phyloP scores from a whole-genome alignment of 2,329 filamentous ascomycete genomes.

The Diaporthe sp. region DNA sequence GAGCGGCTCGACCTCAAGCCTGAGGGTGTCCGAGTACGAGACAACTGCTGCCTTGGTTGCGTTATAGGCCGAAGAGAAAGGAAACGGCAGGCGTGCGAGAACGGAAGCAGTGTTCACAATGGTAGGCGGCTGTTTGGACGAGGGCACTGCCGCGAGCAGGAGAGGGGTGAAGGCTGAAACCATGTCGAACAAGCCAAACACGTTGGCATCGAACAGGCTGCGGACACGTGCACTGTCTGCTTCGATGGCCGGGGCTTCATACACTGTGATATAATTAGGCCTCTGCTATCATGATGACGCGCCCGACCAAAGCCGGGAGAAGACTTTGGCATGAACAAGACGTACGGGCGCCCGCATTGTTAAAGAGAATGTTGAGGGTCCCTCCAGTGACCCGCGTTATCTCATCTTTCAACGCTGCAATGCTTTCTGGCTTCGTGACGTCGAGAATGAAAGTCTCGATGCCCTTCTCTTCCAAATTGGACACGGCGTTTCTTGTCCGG shows the following conservation, averaged over 20 bases:
- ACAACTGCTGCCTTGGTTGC: constrained; percentile 34
- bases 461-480: not conserved
- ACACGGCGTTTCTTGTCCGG: constrained; percentile 1
- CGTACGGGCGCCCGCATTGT: not conserved
- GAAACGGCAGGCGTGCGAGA: constrained; percentile 6
- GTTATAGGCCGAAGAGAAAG: constrained; percentile 24
- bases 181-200: constrained; percentile 33
- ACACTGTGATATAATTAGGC: not conserved
- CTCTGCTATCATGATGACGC: not conserved
- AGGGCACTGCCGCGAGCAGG: constrained; percentile 17
- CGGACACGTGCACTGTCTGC: constrained; percentile 28
- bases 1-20: not conserved
- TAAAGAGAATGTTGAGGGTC: not conserved
- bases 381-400: not conserved
- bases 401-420: not conserved
- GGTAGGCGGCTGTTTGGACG: not conserved
- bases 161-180: constrained; percentile 29
- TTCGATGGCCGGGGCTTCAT: constrained; percentile 35
- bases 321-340: not conserved
- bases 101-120: not conserved
- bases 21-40: constrained; percentile 30
- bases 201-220: constrained; percentile 31
- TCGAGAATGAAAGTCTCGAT: constrained; percentile 4
- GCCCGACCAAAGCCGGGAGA: no score
- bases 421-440: constrained; percentile 1